Evolutionary conservation across 2,329 filamentous ascomycete species (phyloP).

Genomic region (Colletotrichum sp.): DNA sequence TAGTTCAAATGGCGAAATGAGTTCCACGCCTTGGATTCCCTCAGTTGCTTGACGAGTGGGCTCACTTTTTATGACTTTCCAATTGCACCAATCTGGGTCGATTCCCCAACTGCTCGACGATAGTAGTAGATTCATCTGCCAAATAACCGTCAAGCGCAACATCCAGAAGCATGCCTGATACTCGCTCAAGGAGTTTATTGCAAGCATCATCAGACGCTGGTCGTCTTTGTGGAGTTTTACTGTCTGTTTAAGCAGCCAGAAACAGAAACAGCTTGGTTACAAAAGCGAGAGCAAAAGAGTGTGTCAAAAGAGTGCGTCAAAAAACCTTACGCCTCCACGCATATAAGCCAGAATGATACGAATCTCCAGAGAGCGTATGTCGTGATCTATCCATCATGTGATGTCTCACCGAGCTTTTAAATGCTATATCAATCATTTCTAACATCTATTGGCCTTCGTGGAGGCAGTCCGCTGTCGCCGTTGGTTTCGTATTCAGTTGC

Average conservation of each 20-base stretch:
- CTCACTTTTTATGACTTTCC: neutral
- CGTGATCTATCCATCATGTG: too few species aligned
- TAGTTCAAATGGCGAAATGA: neutral
- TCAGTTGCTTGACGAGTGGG: neutral
- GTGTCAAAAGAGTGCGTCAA: neutral
- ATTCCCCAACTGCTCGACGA: neutral
- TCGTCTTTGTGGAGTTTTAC: neutral
- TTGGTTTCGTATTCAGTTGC: neutral
- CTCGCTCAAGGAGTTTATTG: neutral
- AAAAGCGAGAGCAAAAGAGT: neutral
- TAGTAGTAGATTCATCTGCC: neutral
- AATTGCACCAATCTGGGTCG: neutral
- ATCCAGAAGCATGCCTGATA: neutral
- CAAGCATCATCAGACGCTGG: neutral
- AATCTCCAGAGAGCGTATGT: neutral
- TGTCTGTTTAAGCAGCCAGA: neutral
- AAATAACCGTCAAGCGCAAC: neutral
- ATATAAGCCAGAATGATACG: neutral
- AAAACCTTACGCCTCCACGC: neutral
- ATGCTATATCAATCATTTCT: neutral
- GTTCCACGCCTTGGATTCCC: neutral
- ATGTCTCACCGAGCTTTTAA: rapidly evolving
- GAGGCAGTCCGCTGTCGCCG: neutral
- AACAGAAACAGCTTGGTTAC: neutral
- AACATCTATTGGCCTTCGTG: neutral